Evolutionary conservation across 306 rosid genomes (phyloP), one percentile per base, ranked within the genome.

Genomic region (Cicer arietinum): DNA sequence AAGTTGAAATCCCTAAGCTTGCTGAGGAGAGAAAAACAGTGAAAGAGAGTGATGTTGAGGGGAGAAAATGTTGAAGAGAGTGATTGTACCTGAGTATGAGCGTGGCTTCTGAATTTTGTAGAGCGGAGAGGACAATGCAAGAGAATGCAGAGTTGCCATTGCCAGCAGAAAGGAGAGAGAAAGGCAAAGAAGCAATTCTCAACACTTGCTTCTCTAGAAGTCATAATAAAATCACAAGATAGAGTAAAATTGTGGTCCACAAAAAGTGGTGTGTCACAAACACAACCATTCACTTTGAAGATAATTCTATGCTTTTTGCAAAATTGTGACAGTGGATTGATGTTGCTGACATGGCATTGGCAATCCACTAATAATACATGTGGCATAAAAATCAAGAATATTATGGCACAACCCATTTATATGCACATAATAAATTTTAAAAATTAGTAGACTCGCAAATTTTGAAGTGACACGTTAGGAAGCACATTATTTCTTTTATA

Each of bases 71-170:
- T 8, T 14, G n/a, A 39, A 72, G 75, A 77, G 79, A 41, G 57
- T 35, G 41, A 10, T 9, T 14, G 78, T 85, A 90, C 93, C 95
- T 61, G 84, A 76, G 78, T 35, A 74, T 58, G 86, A 84, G 30
- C 88, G 85, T 54, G 96, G 78, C 62, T 84, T 90, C 58, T 78
- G 96, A 48, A 85, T 84, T 63, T 83, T 86, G 67, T 88, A 86
- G 80, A 86, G 72, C 0, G 89, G 88, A 81, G 91, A 87, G 42
- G 91, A 84, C 50, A 87, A 77, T n/a, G 90, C 91, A 57, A 92
- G 91, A 84, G 89, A 86, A 53, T 88, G 93, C 69, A 95, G 74
- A 76, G 96, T 60, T 56, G 98, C 93, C 99, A 92, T 95, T 80
- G 85, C 80, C 2, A 6, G 41, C 35, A 30, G 5, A 17, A 40